Conservation (phyloP, 495 filamentous ascomycete species). For the Tuber microsphaerosporum region DNA sequence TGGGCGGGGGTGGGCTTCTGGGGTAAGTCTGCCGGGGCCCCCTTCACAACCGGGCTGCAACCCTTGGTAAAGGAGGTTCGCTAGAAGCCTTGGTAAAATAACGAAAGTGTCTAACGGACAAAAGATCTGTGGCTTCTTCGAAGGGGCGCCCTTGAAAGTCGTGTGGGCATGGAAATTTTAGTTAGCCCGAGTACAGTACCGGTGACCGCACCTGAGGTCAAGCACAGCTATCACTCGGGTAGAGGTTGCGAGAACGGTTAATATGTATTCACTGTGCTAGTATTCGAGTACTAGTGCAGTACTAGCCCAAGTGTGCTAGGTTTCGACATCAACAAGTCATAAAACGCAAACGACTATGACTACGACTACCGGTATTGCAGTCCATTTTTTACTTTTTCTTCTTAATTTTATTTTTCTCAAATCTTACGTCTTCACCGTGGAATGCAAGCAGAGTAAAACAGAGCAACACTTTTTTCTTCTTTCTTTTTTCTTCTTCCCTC, state of each 20-base stretch:
- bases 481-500: not conserved
- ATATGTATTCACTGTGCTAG: no score
- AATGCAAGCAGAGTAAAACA: not conserved
- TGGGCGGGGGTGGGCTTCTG: not conserved
- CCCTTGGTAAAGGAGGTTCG: constrained; percentile 1
- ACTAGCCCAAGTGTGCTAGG: not conserved
- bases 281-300: not conserved
- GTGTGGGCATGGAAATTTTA: not conserved
- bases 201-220: not conserved
- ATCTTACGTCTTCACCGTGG: not conserved
- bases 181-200: not conserved
- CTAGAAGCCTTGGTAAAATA: constrained; percentile 2
- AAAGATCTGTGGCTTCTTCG: not conserved
- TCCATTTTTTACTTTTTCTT: not conserved
- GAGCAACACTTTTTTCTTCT: not conserved
- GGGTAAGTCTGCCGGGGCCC: not conserved
- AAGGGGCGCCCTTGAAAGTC: not conserved
- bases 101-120: not conserved
- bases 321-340: not conserved
- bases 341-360: not conserved
- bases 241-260: no score
- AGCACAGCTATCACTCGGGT: not conserved
- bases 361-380: not conserved
- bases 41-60: not conserved
- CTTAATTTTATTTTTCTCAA: not conserved